Percentiles rank a stretch among this genome's conserved stretches.
phyloP scores from a whole-genome alignment of 768 basidiomycete genomes.

The Phlebiopsis gigantea region DNA sequence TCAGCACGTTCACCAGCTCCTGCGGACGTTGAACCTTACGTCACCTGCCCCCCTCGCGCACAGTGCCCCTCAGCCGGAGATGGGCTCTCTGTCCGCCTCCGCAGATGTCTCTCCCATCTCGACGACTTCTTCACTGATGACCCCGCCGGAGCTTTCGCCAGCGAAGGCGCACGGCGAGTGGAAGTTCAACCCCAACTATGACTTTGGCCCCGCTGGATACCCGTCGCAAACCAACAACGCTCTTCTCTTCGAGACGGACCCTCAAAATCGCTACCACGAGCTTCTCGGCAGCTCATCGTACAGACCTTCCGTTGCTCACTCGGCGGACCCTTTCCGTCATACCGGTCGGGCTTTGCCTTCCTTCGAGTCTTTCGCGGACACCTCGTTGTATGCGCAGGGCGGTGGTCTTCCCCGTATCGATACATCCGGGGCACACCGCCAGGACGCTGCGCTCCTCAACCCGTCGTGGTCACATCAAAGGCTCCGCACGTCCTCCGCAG shows the following conservation, averaged over 20 bases:
- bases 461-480: slow-evolving; percentile 19
- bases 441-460: slow-evolving; percentile 15
- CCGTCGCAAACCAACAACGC: slow-evolving; percentile 31
- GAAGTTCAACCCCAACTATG: slow-evolving; percentile 50
- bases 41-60: slow-evolving; percentile 52
- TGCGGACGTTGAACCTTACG: slow-evolving; percentile 74
- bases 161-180: slow-evolving; percentile 49
- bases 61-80: background rate
- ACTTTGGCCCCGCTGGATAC: slow-evolving; percentile 30
- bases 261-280: slow-evolving; percentile 28
- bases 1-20: slow-evolving; percentile 76
- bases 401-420: background rate
- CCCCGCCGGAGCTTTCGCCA: slow-evolving; percentile 72
- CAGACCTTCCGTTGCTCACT: slow-evolving; percentile 8
- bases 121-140: slow-evolving; percentile 63
- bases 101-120: slow-evolving; percentile 74
- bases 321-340: slow-evolving; percentile 5
- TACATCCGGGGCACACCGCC: slow-evolving; percentile 8
- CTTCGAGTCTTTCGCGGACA: slow-evolving; percentile 52
- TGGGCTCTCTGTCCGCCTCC: slow-evolving; percentile 33
- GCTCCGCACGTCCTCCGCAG: slow-evolving; percentile 18
- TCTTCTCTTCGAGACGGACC: slow-evolving; percentile 41
- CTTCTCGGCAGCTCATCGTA: slow-evolving; percentile 1
- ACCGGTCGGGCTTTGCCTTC: slow-evolving; percentile 28
- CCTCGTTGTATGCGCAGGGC: slow-evolving; percentile 16